Percentiles rank a stretch among this genome's conserved stretches.
These are phyloP conservation scores for Zoysia japonica DNA, from an alignment of 176 grass and related monocot species.

Conservation along the genomic window DNA sequence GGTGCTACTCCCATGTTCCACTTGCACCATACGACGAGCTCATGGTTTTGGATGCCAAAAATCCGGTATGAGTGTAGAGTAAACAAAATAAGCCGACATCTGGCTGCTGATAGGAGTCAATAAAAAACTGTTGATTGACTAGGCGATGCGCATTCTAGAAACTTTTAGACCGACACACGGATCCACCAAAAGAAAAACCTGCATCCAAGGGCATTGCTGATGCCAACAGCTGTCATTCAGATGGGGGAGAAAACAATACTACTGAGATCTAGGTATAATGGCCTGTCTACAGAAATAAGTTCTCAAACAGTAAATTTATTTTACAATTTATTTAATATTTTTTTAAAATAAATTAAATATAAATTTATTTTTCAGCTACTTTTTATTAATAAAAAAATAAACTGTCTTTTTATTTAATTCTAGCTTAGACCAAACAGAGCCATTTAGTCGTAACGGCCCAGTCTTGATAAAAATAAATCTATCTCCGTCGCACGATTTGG, in stretches of 20 bases:
- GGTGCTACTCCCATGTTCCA: neutral
- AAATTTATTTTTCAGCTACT: too few relatives aligned
- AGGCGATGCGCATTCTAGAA: slow-evolving; percentile 21
- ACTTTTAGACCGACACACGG: neutral
- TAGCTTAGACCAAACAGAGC: too few relatives aligned
- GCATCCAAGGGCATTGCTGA: neutral
- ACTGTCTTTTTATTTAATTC: too few relatives aligned
- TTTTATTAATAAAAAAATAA: too few relatives aligned
- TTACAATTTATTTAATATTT: too few relatives aligned
- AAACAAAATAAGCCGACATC: neutral
- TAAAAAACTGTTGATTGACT: slow-evolving; percentile 1
- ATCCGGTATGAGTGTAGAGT: neutral
- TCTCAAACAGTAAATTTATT: too few relatives aligned
- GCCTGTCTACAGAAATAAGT: too few relatives aligned
- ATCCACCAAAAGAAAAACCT: too few relatives aligned
- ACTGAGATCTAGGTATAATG: too few relatives aligned
- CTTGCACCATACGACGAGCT: neutral
- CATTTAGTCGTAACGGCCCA: neutral
- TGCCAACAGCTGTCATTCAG: neutral
- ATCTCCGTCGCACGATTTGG: neutral
- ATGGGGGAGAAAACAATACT: too few relatives aligned
- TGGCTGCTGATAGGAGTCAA: neutral
- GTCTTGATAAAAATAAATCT: neutral
- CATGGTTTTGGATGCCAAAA: neutral
- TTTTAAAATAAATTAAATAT: too few relatives aligned